Conservation (phyloP, 73 alveolate species). For the Symbiodinium natans region DNA sequence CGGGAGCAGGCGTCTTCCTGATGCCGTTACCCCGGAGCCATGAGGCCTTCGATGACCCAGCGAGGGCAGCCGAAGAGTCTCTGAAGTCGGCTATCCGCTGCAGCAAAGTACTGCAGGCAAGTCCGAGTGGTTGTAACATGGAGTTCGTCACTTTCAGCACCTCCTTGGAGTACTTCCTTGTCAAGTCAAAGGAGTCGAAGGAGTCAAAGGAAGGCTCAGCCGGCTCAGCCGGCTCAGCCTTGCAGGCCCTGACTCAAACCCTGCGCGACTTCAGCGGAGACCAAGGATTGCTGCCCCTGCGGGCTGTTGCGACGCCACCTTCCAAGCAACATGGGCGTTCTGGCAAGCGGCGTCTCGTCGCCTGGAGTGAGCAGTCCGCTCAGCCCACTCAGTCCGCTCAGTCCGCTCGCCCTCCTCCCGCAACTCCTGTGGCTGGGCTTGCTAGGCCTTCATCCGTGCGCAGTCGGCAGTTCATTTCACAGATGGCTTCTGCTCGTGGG, state of each 20-base stretch:
- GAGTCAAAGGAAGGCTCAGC: background rate
- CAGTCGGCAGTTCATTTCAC: background rate
- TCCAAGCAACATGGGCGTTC: background rate
- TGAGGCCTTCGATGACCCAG: conserved; percentile 18
- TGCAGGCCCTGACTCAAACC: background rate
- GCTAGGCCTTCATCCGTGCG: background rate
- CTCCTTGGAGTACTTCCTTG: conserved; percentile 37
- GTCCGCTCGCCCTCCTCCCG: background rate
- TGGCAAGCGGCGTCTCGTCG: background rate
- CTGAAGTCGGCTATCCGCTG: conserved; percentile 41
- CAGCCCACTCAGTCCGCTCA: too few relatives aligned
- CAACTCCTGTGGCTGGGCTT: background rate
- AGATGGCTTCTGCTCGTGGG: background rate
- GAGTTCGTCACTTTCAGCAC: conserved; percentile 66
- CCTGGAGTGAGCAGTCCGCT: background rate
- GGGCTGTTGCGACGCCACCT: conserved; percentile 29
- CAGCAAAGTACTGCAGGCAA: conserved; percentile 40
- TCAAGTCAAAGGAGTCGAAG: conserved; percentile 9
- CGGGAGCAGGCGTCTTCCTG: conserved; percentile 51
- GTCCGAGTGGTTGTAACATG: conserved; percentile 25
- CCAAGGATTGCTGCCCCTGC: conserved; percentile 6
- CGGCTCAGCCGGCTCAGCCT: background rate
- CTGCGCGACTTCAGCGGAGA: conserved; percentile 37
- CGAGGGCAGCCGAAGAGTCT: conserved; percentile 60
- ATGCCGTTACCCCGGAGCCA: conserved; percentile 62